Conservation (phyloP, 2,329 filamentous ascomycete genomes). For the Teratosphaeriaceae sp. region DNA sequence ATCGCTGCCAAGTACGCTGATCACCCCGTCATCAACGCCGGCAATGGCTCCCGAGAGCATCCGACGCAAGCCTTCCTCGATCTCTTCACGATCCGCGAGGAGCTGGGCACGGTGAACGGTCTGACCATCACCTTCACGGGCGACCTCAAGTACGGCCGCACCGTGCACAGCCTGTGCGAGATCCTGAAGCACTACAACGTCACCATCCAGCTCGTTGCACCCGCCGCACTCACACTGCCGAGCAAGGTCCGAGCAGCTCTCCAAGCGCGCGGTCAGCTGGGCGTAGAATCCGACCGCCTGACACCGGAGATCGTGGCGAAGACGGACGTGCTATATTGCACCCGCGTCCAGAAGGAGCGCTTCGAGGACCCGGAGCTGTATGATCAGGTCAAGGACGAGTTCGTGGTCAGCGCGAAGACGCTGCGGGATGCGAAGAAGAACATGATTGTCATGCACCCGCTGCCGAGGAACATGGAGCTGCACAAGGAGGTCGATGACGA, state of each 20-base stretch:
- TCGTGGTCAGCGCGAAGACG: slow-evolving; percentile 84
- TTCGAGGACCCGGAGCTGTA: slow-evolving; percentile 78
- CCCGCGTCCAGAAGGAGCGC: slow-evolving; percentile 90
- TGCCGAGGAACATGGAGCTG: slow-evolving; percentile 90
- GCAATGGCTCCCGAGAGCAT: slow-evolving; percentile 93
- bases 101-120: slow-evolving; percentile 90
- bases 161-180: slow-evolving; percentile 92
- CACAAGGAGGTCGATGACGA: slow-evolving; percentile 96
- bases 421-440: slow-evolving; percentile 85
- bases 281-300: slow-evolving; percentile 67
- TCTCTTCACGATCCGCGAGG: slow-evolving; percentile 96
- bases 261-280: slow-evolving; percentile 66
- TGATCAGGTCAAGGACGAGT: slow-evolving; percentile 79
- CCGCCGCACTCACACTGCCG: slow-evolving; percentile 71
- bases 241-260: slow-evolving; percentile 66
- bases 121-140: slow-evolving; percentile 94
- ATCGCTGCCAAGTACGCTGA: slow-evolving; percentile 80
- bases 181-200: slow-evolving; percentile 95
- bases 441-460: slow-evolving; percentile 92
- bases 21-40: slow-evolving; percentile 93
- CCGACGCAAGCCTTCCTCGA: slow-evolving; percentile 97
- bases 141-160: slow-evolving; percentile 86
- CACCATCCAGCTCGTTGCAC: slow-evolving; percentile 83
- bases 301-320: slow-evolving; percentile 80
- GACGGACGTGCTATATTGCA: slow-evolving; percentile 94